Base-by-base conservation (phyloP, 2,329 filamentous ascomycete species). In the Falciphora oryzae region DNA sequence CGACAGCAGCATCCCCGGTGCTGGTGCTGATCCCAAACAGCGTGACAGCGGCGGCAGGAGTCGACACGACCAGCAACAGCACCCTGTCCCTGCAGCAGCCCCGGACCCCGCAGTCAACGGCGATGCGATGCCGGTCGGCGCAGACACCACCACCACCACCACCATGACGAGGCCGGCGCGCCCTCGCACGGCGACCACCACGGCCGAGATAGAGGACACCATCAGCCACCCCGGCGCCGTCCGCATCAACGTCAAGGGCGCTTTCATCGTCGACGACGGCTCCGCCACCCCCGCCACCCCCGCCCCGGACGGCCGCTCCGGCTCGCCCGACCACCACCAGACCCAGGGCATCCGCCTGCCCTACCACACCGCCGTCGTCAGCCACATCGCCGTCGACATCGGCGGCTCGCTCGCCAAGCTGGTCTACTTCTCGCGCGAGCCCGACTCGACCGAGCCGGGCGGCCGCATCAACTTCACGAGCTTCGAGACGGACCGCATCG, bases 331-430 rank as follows among this genome's bases (percentile, higher is more conserved):
- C 28, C 62, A 63, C 29, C 53, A 63, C n/a, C 92, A 96, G 75
- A 93, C 91, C 65, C 93, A 92, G 73, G 95, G 97, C 74, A 99
- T 99, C 71, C 85, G 95, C n/a, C 81, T 99, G 66, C 95, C 95
- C 32, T 95, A 98, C 76, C 95, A 99, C 77, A 97, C 92, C 16
- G 90, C 91, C 14, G 89, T 97, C 11, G 94, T 99, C 70, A 97
- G 93, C 80, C 95, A 99, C 80, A 92, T 99, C 70, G 95, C 95
- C 63, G 89, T 97, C 66, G 95, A 99, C 83, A 98, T 99, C 76
- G 95, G 95, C 69, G 95, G 95, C 69, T 96, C 93, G 22, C 83
- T 99, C 44, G 93, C 93, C 69, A 99, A 99, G 79, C 86, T 99
- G 59, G 95, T 99, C 66, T 99, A 97, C 80, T 98, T 98, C 67